Percentiles rank a stretch among this genome's conserved stretches.
Conservation (phyloP, 2,329 filamentous ascomycete species). For the Calonectria pteridis region DNA sequence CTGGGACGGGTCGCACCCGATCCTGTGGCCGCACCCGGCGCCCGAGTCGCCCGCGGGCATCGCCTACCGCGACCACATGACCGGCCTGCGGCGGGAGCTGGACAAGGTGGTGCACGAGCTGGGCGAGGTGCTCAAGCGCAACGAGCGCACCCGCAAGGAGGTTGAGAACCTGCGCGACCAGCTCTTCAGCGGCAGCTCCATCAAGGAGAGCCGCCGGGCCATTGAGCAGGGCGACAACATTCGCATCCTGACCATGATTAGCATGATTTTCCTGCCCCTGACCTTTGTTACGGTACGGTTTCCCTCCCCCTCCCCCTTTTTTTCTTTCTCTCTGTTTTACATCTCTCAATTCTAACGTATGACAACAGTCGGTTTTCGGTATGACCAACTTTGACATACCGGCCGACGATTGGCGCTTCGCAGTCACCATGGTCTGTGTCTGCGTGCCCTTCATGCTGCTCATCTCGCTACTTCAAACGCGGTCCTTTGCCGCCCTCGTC, state of each 20-base stretch:
- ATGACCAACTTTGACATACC: conserved; percentile 61
- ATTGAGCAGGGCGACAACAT: conserved; percentile 75
- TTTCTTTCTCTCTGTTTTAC: not conserved
- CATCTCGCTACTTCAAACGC: conserved; percentile 60
- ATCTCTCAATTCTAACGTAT: not conserved
- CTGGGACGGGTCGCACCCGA: conserved; percentile 67
- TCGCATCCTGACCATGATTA: conserved; percentile 70
- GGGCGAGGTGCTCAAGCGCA: conserved; percentile 60
- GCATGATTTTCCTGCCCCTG: conserved; percentile 71
- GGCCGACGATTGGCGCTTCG: conserved; percentile 59
- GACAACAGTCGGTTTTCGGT: conserved; percentile 62
- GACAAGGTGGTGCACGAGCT: conserved; percentile 65
- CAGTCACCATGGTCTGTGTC: conserved; percentile 74
- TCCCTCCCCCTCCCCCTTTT: not conserved
- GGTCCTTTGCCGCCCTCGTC: conserved; percentile 49
- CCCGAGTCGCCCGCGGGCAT: conserved; percentile 58
- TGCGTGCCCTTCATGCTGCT: conserved; percentile 64
- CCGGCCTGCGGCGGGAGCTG: conserved; percentile 59
- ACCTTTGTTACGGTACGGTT: conserved; percentile 68
- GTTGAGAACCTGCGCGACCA: conserved; percentile 70
- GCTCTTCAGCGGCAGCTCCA: conserved; percentile 72
- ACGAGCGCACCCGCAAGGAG: conserved; percentile 66
- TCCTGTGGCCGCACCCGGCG: conserved; percentile 67
- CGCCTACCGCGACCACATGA: conserved; percentile 63
- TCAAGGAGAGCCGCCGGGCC: conserved; percentile 70